These are phyloP conservation scores for Themeda triandra DNA, from an alignment of 176 grass and related monocot genomes.

Conservation along the genomic window DNA sequence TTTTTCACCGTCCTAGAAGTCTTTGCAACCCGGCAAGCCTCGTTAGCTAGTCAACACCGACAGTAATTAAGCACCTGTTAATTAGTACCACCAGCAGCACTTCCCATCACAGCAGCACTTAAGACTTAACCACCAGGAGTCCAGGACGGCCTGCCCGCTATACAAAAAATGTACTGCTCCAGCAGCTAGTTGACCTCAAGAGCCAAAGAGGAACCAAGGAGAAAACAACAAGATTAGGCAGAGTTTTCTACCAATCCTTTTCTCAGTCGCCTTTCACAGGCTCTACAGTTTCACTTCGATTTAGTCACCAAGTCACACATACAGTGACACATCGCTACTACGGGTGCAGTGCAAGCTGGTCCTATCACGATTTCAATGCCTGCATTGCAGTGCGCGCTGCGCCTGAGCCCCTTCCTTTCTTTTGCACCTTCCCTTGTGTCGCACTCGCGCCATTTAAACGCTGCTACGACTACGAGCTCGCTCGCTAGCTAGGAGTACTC, in stretches of 20 bases:
- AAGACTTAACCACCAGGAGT: neutral
- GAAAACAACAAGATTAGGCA: neutral
- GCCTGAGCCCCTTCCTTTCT: neutral
- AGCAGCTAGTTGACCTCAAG: constrained; percentile 7
- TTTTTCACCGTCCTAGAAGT: constrained; percentile 8
- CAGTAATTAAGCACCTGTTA: neutral
- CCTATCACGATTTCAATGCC: constrained; percentile 39
- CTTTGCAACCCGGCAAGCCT: neutral
- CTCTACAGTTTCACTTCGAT: constrained; percentile 15
- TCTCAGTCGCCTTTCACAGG: neutral
- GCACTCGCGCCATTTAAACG: constrained; percentile 49
- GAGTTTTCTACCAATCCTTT: neutral
- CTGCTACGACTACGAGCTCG: neutral
- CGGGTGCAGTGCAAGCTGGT: constrained; percentile 25
- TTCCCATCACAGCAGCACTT: neutral
- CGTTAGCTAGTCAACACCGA: constrained; percentile 11
- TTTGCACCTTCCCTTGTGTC: constrained; percentile 51
- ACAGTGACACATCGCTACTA: neutral
- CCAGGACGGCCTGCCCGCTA: neutral
- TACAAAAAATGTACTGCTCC: neutral
- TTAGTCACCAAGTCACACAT: neutral
- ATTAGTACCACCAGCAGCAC: neutral
- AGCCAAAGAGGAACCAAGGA: neutral
- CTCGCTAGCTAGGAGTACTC: neutral
- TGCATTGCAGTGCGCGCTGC: neutral